Conservation (phyloP, 2,329 filamentous ascomycete species). For the Fusarium sacchari region DNA sequence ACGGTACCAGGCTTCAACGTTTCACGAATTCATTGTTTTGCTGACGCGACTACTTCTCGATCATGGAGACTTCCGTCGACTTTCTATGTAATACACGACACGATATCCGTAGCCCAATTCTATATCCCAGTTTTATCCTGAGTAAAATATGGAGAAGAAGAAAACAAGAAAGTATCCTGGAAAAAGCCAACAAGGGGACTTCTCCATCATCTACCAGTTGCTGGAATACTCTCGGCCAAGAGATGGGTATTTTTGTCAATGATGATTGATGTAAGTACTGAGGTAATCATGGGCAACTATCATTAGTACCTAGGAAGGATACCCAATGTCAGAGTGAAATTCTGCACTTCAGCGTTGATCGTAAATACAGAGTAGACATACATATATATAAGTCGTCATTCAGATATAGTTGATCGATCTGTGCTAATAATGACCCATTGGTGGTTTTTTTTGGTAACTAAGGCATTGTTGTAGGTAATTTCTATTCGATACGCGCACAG, state of each 20-base stretch:
- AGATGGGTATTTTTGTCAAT: slow-evolving; percentile 13
- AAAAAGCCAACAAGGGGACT: background rate
- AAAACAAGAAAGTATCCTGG: slow-evolving; percentile 1
- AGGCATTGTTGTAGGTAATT: slow-evolving; percentile 5
- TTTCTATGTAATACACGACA: background rate
- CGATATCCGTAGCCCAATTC: background rate
- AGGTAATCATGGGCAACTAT: background rate
- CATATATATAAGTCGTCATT: background rate
- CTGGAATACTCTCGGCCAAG: slow-evolving; percentile 6
- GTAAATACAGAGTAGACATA: background rate
- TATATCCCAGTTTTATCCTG: background rate
- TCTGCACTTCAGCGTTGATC: background rate
- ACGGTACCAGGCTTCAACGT: slow-evolving; percentile 23
- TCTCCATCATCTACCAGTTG: background rate
- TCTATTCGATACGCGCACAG: slow-evolving; percentile 10
- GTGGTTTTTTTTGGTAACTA: background rate
- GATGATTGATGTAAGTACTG: background rate
- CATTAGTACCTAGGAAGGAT: too few relatives aligned
- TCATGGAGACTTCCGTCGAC: background rate
- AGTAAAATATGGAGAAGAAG: background rate
- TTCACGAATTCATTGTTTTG: slow-evolving; percentile 23
- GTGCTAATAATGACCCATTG: background rate
- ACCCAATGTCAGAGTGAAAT: slow-evolving; percentile 1
- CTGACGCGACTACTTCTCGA: slow-evolving; percentile 7
- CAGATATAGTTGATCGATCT: background rate